Evolutionary conservation across 352 stramenopile genomes (phyloP).

Genomic region (Aphanomyces astaci): DNA sequence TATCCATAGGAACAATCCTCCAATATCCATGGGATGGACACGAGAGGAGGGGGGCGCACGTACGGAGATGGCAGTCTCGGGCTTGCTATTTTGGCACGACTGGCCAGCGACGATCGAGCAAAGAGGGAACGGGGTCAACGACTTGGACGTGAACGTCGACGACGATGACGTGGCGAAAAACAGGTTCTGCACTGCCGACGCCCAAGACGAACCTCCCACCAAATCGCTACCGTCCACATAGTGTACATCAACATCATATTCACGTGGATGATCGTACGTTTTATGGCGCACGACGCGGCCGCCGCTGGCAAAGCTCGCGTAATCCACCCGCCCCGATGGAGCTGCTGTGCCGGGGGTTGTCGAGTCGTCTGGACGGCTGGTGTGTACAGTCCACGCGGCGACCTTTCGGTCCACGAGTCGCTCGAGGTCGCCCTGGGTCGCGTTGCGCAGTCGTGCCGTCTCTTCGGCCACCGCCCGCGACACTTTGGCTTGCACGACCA

Average conservation of each 20-base stretch:
- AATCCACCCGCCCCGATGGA: not conserved
- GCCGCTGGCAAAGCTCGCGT: constrained; percentile 6
- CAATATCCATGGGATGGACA: no score
- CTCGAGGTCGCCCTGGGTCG: not conserved
- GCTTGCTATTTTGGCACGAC: constrained; percentile 33
- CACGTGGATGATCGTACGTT: constrained; percentile 28
- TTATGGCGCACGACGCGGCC: constrained; percentile 42
- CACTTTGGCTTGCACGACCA: not conserved
- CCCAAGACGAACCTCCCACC: constrained; percentile 32
- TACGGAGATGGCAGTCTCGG: constrained; percentile 74
- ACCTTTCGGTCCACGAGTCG: not conserved
- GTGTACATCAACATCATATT: not conserved
- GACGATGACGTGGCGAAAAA: no score
- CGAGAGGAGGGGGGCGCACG: constrained; percentile 17
- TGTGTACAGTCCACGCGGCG: not conserved
- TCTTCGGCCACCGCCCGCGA: not conserved
- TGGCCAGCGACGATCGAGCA: constrained; percentile 32
- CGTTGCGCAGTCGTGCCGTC: not conserved
- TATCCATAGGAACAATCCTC: no score
- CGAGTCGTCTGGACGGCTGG: not conserved
- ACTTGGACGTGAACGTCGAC: constrained; percentile 50
- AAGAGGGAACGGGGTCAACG: constrained; percentile 34
- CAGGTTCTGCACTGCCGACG: constrained; percentile 29
- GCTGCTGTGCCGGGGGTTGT: not conserved
- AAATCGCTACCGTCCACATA: constrained; percentile 40